A percentile compares a stretch with the other conserved stretches of the same genome.
Conservation (phyloP, 2,329 filamentous ascomycete species). For the Ascochyta clinopodiicola region DNA sequence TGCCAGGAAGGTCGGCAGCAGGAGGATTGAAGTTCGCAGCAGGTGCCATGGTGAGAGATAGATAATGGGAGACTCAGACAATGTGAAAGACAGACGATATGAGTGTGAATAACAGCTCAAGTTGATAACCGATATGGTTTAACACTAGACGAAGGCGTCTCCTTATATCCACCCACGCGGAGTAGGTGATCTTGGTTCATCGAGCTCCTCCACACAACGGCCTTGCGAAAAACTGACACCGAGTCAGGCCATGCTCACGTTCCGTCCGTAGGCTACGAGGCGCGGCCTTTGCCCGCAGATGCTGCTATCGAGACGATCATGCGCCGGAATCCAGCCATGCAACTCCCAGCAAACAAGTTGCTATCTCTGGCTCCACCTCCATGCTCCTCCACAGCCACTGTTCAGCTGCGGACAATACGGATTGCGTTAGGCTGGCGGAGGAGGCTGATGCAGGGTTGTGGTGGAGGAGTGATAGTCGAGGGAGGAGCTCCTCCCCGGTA, state of each 20-base stretch:
- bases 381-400: slow-evolving; percentile 1
- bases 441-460: neutral
- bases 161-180: slow-evolving; percentile 5
- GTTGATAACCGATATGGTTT: neutral
- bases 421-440: neutral
- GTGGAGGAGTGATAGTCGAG: slow-evolving; percentile 5
- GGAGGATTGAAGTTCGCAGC: slow-evolving; percentile 29
- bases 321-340: neutral
- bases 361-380: slow-evolving; percentile 1
- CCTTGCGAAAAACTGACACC: neutral
- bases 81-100: neutral
- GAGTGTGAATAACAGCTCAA: neutral
- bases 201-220: slow-evolving; percentile 8
- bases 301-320: neutral
- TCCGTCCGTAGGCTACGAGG: neutral
- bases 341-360: slow-evolving; percentile 3
- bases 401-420: neutral
- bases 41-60: slow-evolving; percentile 23
- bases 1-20: slow-evolving; percentile 27
- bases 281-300: neutral
- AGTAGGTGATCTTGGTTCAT: neutral
- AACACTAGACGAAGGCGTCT: neutral
- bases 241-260: neutral
- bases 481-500: slow-evolving; percentile 23
- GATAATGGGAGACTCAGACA: no score